Evolutionary conservation across 441 rosid genomes (phyloP).

Genomic region (Corymbia citriodora): DNA sequence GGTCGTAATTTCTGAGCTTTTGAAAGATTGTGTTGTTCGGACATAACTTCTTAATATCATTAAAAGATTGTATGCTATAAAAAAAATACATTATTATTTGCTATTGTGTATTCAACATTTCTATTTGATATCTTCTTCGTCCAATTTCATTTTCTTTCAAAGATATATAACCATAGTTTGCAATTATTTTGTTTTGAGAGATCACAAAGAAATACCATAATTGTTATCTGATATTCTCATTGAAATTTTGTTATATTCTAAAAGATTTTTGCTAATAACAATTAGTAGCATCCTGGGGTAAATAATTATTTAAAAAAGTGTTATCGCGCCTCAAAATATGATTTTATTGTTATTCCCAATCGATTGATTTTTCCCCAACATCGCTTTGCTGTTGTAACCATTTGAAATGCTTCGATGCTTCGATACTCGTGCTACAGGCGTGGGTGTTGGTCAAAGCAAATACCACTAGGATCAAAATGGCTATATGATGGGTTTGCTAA

Average conservation of each 20-base stretch:
- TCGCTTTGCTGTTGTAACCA: background rate
- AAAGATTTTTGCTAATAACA: fast-evolving
- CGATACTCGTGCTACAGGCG: too few species aligned
- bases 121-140: too few species aligned
- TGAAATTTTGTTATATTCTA: background rate
- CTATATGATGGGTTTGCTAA: background rate
- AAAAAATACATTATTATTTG: too few species aligned
- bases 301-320: too few species aligned
- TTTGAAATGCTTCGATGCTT: background rate
- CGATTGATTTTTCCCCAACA: background rate
- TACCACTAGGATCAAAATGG: background rate
- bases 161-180: too few species aligned
- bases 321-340: too few species aligned
- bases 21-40: too few species aligned
- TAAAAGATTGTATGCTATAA: too few species aligned
- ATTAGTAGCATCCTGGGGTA: background rate
- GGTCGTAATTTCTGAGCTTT: too few species aligned
- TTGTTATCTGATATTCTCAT: background rate
- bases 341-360: background rate
- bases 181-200: background rate
- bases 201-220: background rate
- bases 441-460: background rate
- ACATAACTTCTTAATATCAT: too few species aligned
- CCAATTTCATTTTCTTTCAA: too few species aligned
- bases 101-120: too few species aligned